A percentile compares a stretch with the other conserved stretches of the same genome.
phyloP scores from a whole-genome alignment of 805 yeast species.

The Saturnispora saitoi region DNA sequence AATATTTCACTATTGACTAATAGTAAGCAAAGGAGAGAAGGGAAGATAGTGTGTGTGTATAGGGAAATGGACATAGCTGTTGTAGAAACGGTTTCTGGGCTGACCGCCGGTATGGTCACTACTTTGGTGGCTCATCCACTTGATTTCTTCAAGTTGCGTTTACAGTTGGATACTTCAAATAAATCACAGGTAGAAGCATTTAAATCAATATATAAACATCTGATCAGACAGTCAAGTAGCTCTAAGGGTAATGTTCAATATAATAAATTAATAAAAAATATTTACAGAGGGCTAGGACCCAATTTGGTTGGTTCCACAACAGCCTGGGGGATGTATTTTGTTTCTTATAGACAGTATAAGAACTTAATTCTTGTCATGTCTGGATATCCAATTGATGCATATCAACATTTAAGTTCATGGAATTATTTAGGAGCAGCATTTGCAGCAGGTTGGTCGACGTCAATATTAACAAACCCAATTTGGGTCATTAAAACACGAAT shows the following conservation, averaged over 20 bases:
- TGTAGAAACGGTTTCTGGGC: conserved; percentile 44
- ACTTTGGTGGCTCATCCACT: conserved; percentile 83
- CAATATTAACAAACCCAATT: conserved; percentile 78
- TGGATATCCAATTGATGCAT: conserved; percentile 18
- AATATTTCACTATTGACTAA: background rate
- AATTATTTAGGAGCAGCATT: conserved; percentile 49
- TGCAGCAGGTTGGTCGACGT: conserved; percentile 67
- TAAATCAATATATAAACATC: conserved; percentile 16
- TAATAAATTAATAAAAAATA: conserved; percentile 19
- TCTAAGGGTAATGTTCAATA: conserved; percentile 6
- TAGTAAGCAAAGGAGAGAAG: background rate
- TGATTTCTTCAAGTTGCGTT: conserved; percentile 73
- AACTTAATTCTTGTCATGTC: conserved; percentile 12
- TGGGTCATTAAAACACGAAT: conserved; percentile 95
- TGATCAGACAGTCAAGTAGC: conserved; percentile 12
- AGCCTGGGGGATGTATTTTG: conserved; percentile 88
- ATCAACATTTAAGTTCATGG: conserved; percentile 31
- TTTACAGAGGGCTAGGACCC: conserved; percentile 72
- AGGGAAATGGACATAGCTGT: conserved; percentile 9
- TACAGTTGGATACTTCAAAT: conserved; percentile 51
- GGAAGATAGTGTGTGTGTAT: background rate
- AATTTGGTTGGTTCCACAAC: conserved; percentile 75
- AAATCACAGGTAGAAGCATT: conserved; percentile 25
- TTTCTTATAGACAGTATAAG: conserved; percentile 60
- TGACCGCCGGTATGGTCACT: conserved; percentile 72